Conservation (phyloP, 768 basidiomycete genomes). For the Panellus pusillus region DNA sequence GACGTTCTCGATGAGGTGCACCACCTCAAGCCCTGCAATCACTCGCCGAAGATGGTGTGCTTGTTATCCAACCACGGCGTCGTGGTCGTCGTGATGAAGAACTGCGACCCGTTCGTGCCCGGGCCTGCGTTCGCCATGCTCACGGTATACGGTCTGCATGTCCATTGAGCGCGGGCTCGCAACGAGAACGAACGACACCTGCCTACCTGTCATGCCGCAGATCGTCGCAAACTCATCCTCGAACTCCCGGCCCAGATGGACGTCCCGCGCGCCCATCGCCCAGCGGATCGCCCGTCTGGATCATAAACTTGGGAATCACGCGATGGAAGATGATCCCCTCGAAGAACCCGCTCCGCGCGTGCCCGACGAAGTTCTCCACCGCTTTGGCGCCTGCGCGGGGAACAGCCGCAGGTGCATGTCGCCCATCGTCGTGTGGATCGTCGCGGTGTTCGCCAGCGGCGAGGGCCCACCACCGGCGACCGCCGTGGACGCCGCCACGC, state of each 20-base stretch:
- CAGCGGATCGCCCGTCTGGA: slow-evolving; percentile 94
- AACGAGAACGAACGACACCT: slow-evolving; percentile 21
- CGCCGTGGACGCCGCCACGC: slow-evolving; percentile 67
- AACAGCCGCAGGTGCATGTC: slow-evolving; percentile 90
- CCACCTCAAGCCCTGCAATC: slow-evolving; percentile 82
- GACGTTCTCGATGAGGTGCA: slow-evolving; percentile 90
- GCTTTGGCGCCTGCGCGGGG: slow-evolving; percentile 89
- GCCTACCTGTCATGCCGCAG: slow-evolving; percentile 86
- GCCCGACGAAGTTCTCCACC: slow-evolving; percentile 97
- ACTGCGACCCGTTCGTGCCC: slow-evolving; percentile 91
- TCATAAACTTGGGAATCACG: slow-evolving; percentile 98
- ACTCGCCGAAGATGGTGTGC: slow-evolving; percentile 91
- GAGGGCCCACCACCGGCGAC: slow-evolving; percentile 57
- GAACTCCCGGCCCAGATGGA: slow-evolving; percentile 88
- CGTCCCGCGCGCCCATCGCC: slow-evolving; percentile 92
- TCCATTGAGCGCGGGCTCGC: background rate
- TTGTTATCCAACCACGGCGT: slow-evolving; percentile 93
- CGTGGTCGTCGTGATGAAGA: slow-evolving; percentile 96
- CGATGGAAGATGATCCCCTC: slow-evolving; percentile 96
- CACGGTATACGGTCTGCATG: slow-evolving; percentile 81
- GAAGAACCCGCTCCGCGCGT: slow-evolving; percentile 85
- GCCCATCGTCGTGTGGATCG: slow-evolving; percentile 93
- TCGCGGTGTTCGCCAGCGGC: slow-evolving; percentile 73
- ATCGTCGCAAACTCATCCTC: slow-evolving; percentile 91
- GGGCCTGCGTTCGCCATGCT: slow-evolving; percentile 96